phyloP scores from a whole-genome alignment of 2,329 filamentous ascomycete species.

The Laburnicola sp. region DNA sequence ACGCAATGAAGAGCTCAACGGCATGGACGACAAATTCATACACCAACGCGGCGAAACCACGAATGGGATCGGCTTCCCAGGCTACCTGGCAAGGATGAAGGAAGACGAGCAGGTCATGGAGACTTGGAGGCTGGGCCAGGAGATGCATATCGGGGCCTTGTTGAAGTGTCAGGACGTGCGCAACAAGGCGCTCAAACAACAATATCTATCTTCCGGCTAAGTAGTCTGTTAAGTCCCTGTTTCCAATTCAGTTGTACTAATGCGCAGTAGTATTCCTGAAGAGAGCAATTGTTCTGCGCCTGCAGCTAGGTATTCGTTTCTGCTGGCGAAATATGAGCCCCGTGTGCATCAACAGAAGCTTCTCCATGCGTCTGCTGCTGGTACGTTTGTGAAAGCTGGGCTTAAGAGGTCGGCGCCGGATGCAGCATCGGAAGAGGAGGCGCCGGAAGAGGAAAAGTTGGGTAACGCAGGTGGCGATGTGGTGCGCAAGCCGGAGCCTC shows the following conservation, averaged over 20 bases:
- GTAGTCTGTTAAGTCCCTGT: neutral
- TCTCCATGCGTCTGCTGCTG: neutral
- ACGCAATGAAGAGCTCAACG: constrained; percentile 52
- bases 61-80: constrained; percentile 56
- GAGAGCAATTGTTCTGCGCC: neutral
- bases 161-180: constrained; percentile 38
- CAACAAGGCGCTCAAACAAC: constrained; percentile 32
- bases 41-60: constrained; percentile 55
- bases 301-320: neutral
- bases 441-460: neutral
- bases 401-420: constrained; percentile 1
- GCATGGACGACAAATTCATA: constrained; percentile 54
- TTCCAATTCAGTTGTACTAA: neutral
- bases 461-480: neutral
- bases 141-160: constrained; percentile 63
- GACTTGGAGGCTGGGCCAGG: constrained; percentile 63
- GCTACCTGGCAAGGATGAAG: constrained; percentile 63
- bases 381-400: neutral
- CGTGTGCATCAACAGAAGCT: no score
- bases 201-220: constrained; percentile 7
- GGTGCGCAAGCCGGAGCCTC: neutral
- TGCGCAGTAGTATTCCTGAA: neutral
- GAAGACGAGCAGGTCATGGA: constrained; percentile 67
- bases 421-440: no score
- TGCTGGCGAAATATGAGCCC: no score